Base-by-base conservation (phyloP, 2,329 filamentous ascomycete species). In the Colletotrichum sidae region DNA sequence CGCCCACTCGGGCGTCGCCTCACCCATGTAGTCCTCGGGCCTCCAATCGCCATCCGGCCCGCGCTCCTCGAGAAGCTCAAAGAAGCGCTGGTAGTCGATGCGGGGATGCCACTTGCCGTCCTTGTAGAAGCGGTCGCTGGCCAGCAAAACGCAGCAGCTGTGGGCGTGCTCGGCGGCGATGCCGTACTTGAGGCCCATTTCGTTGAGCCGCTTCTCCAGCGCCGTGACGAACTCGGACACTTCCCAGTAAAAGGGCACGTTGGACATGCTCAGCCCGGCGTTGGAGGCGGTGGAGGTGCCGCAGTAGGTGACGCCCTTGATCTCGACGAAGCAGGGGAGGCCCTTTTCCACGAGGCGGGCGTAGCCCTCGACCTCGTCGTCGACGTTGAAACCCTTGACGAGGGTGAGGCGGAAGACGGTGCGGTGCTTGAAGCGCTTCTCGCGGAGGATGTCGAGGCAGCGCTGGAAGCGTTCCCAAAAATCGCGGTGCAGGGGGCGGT, bases 231-330 rank as follows among this genome's bases (percentile, higher is more conserved):
- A 98, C 2, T 90, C 88, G 41, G 87, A 87, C 3, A 97, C 92
- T 78, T 97, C 95, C 76, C 92, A 90, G 80, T 97, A 98, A 74
- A 97, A 98, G 0, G 95, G 95, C 9, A 98, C 96, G 74, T 98
- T 98, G 72, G 93, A 88, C 95, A 98, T 98, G n/a, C 90, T 96
- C 51, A 98, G 83, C 0, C 95, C 95, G 0, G 93, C 94, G 57
- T 90, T 91, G 4, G 92, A 90, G 8, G 92, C 92, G 1, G 93
- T 93, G 8, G 90, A 90, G 0, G 95, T 98, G 45, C 96, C 96
- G 78, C 96, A 98, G 81, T 96, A 98, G 0, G 95, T 98, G 42
- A 98, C 95, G 59, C 95, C 95, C 81, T 98, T 98, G 77, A 98
- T 87, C 81, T 98, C 95, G 53, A 98, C 89, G 74, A 98, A 97